Percentiles rank a stretch among this genome's conserved stretches.
Evolutionary conservation across 2,329 filamentous ascomycete genomes (phyloP).

Genomic region (Curvularia sp.): DNA sequence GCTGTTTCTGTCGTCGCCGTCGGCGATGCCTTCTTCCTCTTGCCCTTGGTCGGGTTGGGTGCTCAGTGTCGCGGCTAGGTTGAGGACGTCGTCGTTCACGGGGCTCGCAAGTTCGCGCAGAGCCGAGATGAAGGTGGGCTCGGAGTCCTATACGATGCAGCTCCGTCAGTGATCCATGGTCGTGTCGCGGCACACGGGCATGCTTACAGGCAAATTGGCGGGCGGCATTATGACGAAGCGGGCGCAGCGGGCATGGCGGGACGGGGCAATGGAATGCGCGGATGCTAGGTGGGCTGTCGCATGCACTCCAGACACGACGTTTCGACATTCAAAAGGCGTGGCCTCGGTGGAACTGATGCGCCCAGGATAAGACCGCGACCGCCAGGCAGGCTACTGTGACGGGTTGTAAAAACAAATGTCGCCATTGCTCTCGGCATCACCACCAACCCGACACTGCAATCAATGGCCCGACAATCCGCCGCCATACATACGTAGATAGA

Average conservation of each 20-base stretch:
- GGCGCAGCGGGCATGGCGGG: conserved; percentile 26
- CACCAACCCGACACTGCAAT: conserved; percentile 3
- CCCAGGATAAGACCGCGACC: background rate
- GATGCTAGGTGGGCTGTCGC: conserved; percentile 11
- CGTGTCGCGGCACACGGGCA: conserved; percentile 6
- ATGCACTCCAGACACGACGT: conserved; percentile 15
- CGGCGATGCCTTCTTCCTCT: conserved; percentile 33
- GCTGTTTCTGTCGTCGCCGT: conserved; percentile 43
- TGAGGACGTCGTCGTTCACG: conserved; percentile 52
- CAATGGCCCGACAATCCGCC: conserved; percentile 9
- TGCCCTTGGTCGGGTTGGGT: conserved; percentile 36
- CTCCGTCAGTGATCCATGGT: conserved; percentile 32
- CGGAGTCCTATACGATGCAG: conserved; percentile 33
- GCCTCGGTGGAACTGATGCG: conserved; percentile 8
- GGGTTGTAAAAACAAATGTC: conserved; percentile 14
- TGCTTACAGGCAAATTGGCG: conserved; percentile 43
- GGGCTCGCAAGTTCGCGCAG: conserved; percentile 58
- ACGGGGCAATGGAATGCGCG: conserved; percentile 5
- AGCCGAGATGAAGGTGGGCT: conserved; percentile 56
- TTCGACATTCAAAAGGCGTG: conserved; percentile 12
- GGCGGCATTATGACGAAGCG: conserved; percentile 43
- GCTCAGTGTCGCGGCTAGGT: conserved; percentile 60
- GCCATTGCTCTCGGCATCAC: conserved; percentile 2
- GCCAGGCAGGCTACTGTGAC: conserved; percentile 3
- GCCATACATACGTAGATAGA: too few species aligned